Conservation (phyloP, 768 basidiomycete species). For the Mycena rosella region DNA sequence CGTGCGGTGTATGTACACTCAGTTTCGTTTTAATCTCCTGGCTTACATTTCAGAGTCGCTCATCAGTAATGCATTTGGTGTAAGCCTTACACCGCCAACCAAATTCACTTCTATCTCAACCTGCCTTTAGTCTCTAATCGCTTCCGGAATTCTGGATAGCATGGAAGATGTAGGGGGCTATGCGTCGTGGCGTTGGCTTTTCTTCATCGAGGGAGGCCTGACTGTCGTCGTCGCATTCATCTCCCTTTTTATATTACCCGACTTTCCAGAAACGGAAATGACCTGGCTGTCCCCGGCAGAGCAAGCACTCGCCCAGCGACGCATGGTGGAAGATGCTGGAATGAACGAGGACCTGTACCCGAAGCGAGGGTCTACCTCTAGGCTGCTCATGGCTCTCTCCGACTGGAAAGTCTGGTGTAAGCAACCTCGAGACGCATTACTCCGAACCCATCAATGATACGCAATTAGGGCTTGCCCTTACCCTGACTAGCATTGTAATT, state of each 20-base stretch:
- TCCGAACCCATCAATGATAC: slow-evolving; percentile 36
- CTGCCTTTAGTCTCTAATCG: slow-evolving; percentile 64
- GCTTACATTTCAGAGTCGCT: slow-evolving; percentile 49
- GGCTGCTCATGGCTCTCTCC: slow-evolving; percentile 69
- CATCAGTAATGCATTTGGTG: slow-evolving; percentile 85
- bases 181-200: slow-evolving; percentile 86
- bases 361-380: slow-evolving; percentile 42
- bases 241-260: slow-evolving; percentile 77
- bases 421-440: slow-evolving; percentile 52
- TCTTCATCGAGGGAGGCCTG: slow-evolving; percentile 72
- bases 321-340: slow-evolving; percentile 73
- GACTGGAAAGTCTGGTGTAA: slow-evolving; percentile 81
- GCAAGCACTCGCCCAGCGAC: slow-evolving; percentile 64
- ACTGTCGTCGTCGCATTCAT: slow-evolving; percentile 64
- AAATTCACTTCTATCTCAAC: background rate
- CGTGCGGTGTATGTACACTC: slow-evolving; percentile 64
- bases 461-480: slow-evolving; percentile 48
- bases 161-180: slow-evolving; percentile 80
- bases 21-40: background rate
- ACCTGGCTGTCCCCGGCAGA: slow-evolving; percentile 73
- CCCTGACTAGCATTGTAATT: slow-evolving; percentile 57
- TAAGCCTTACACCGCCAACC: background rate
- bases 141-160: slow-evolving; percentile 77
- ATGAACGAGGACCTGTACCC: slow-evolving; percentile 37
- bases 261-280: slow-evolving; percentile 69